Base-by-base conservation (phyloP, 805 yeast species). In the Phaffomyces thermotolerans region DNA sequence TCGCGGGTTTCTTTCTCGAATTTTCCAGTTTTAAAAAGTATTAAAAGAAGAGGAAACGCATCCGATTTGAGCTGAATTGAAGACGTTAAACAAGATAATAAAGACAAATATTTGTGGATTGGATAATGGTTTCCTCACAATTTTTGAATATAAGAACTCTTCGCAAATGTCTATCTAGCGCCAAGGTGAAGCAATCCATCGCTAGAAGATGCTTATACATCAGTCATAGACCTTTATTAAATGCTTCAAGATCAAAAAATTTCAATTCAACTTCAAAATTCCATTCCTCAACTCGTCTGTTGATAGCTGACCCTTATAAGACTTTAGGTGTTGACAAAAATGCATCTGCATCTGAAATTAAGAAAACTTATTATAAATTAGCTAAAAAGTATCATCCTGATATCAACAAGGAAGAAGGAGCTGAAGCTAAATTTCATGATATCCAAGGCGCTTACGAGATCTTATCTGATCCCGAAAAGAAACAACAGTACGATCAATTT, bases 351-450 rank as follows among this genome's bases (percentile, higher is more conserved):
- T 74, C 86, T n/a, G 95, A 89, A 18, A 93, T 93, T 66, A 93
- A 93, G 65, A 90, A 90, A 64, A 91, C 96, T 3, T 93, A 93
- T 67, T 89, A 89, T 62, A 83, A 88, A 58, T 69, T 93, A 50
- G 99, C 97, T 14, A 93, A 93, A 64, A 77, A 91, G 62, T 89
- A 71, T 64, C 99, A 93, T 64, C 99, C 99, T 0, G 99, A 93
- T 68, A 86, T 93, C 37, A 93, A 91, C 64, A 93, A 91, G 64
- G 96, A 86, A 50, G 76, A 78, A 23, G 91, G 76, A 17, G 93
- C 98, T 0, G 95, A 91, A 55, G 78, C 79, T 58, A 80, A 80
- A 63, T 93, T 93, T 68, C 98, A 93, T 58, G 87, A 85, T 56
- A 76, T 93, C 51, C 98, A 91, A 60, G 93, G 85, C 51, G 95